Evolutionary conservation across 2,329 filamentous ascomycete genomes (phyloP).

Genomic region (Fusarium proliferatum): DNA sequence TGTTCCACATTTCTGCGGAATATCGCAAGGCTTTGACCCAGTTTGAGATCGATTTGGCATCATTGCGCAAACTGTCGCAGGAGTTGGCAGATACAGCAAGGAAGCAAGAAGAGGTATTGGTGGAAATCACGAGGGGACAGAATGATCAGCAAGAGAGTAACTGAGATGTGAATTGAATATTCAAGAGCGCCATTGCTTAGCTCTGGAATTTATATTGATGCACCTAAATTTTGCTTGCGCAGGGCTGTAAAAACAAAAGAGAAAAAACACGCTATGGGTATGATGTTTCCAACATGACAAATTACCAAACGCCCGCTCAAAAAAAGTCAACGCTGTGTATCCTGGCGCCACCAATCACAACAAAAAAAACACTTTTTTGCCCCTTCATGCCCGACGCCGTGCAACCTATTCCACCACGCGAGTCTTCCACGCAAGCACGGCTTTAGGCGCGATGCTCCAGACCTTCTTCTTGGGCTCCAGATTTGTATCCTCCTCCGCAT

Average conservation of each 20-base stretch:
- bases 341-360: not conserved
- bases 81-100: not conserved
- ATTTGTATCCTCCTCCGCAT: conserved; percentile 1
- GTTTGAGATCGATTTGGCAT: rapidly evolving
- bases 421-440: conserved; percentile 12
- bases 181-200: not conserved
- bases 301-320: not conserved
- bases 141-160: not conserved
- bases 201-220: not conserved
- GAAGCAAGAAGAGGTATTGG: not conserved
- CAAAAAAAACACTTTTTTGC: conserved; percentile 33
- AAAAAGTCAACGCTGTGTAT: not conserved
- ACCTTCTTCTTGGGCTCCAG: conserved; percentile 17
- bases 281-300: not conserved
- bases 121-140: not conserved
- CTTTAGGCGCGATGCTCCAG: not conserved
- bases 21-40: not conserved
- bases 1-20: not conserved
- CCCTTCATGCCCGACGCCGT: conserved; percentile 58
- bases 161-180: not conserved
- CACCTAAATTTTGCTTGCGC: not conserved
- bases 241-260: not conserved
- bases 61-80: rapidly evolving
- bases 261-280: not conserved
- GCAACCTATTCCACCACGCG: not conserved